phyloP scores from a whole-genome alignment of 148 eudicot species.

The Limonium bicolor region DNA sequence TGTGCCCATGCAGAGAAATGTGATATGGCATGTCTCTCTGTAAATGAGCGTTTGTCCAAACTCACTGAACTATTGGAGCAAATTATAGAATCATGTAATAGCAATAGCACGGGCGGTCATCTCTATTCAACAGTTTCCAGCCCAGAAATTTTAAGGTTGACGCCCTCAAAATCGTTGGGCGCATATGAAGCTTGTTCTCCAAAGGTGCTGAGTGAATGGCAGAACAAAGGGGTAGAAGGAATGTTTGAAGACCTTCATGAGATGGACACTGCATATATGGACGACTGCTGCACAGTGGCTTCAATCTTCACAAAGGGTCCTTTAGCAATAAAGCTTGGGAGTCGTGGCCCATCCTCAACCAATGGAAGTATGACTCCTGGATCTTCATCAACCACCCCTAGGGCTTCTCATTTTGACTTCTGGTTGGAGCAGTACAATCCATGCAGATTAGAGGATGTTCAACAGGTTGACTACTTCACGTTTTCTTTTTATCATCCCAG shows the following conservation, averaged over 20 bases:
- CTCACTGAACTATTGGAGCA: conserved; percentile 43
- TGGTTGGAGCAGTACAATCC: conserved; percentile 41
- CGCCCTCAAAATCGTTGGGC: conserved; percentile 8
- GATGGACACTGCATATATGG: conserved; percentile 59
- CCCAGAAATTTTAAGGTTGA: conserved; percentile 23
- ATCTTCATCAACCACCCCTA: conserved; percentile 51
- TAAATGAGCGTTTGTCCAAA: conserved; percentile 31
- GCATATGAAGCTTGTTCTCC: conserved; percentile 34
- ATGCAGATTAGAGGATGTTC: conserved; percentile 35
- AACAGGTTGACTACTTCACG: conserved; percentile 25
- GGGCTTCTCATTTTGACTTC: conserved; percentile 34
- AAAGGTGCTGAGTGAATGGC: conserved; percentile 30
- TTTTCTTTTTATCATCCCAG: not conserved
- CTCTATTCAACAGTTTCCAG: conserved; percentile 27
- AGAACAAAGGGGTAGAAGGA: conserved; percentile 41
- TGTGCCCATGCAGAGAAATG: conserved; percentile 61
- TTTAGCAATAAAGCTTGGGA: conserved; percentile 27
- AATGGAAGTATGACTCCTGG: conserved; percentile 44
- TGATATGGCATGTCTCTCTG: conserved; percentile 21
- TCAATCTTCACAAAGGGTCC: conserved; percentile 21
- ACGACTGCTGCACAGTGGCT: conserved; percentile 22
- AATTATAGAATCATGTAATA: conserved; percentile 27
- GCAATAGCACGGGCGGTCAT: conserved; percentile 7
- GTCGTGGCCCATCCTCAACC: conserved; percentile 32
- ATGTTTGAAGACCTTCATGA: conserved; percentile 67